These are phyloP conservation scores for Ceratobasidium sp. DNA, from an alignment of 1,284 basidiomycete species.

Conservation along the genomic window DNA sequence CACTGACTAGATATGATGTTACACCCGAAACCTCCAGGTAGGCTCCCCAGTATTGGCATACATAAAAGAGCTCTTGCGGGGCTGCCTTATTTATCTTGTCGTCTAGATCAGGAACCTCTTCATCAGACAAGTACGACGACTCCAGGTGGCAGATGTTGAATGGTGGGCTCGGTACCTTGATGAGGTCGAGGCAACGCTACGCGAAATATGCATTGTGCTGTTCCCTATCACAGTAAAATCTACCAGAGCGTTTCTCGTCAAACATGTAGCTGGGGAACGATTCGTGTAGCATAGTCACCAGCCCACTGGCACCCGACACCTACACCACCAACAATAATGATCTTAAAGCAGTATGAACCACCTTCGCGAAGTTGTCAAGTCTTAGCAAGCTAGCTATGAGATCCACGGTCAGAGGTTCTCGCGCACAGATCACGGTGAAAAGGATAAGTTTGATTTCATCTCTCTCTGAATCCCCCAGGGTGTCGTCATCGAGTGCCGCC, in stretches of 20 bases:
- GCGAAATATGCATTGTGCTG: background rate
- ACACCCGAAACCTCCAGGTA: background rate
- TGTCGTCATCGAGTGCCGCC: background rate
- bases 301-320: background rate
- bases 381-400: background rate
- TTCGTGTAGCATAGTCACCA: background rate
- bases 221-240: background rate
- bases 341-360: background rate
- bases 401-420: background rate
- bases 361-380: background rate
- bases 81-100: background rate
- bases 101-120: background rate
- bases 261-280: background rate
- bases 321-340: background rate
- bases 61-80: background rate
- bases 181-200: background rate
- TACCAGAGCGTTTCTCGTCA: background rate
- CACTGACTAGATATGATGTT: background rate
- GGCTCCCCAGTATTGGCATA: slow-evolving; percentile 14
- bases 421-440: background rate
- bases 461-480: background rate
- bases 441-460: background rate
- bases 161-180: background rate
- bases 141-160: slow-evolving; percentile 30
- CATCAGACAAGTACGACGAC: slow-evolving; percentile 21